Conservation (phyloP, 208 protist species). For the Phytomonas serpens region DNA sequence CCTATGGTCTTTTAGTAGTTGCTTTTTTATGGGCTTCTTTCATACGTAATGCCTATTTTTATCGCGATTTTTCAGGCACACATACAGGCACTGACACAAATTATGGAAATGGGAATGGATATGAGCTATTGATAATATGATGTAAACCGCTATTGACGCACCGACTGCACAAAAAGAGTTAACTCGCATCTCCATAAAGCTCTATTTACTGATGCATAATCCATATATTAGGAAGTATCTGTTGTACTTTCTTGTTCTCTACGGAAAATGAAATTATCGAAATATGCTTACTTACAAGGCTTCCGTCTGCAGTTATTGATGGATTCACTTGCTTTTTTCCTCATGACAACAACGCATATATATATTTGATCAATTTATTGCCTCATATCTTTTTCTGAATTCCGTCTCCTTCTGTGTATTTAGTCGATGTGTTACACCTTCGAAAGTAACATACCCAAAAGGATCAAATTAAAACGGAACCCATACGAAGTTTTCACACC, state of each 20-base stretch:
- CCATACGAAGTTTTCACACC: background rate
- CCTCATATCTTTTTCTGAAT: constrained; percentile 13
- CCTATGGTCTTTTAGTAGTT: background rate
- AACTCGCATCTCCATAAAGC: too few relatives aligned
- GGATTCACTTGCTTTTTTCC: background rate
- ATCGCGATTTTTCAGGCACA: background rate
- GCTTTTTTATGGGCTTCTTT: constrained; percentile 1
- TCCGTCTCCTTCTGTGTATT: constrained; percentile 4
- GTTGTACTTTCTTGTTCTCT: background rate
- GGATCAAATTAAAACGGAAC: background rate
- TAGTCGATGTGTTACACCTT: background rate
- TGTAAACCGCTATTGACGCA: background rate
- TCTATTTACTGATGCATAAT: background rate
- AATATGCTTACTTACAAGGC: background rate
- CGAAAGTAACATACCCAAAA: background rate
- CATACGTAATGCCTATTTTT: background rate
- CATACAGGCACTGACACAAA: background rate
- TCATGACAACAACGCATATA: constrained; percentile 10
- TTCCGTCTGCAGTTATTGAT: background rate
- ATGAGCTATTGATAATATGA: background rate
- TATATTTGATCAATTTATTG: constrained; percentile 8
- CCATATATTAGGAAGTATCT: background rate
- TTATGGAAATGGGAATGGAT: background rate
- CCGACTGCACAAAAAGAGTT: too few relatives aligned
- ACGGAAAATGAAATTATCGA: background rate